Percentiles rank a stretch among this genome's conserved stretches.
Evolutionary conservation across 257 asterid genomes (phyloP).

Genomic region (Plantago elongata): DNA sequence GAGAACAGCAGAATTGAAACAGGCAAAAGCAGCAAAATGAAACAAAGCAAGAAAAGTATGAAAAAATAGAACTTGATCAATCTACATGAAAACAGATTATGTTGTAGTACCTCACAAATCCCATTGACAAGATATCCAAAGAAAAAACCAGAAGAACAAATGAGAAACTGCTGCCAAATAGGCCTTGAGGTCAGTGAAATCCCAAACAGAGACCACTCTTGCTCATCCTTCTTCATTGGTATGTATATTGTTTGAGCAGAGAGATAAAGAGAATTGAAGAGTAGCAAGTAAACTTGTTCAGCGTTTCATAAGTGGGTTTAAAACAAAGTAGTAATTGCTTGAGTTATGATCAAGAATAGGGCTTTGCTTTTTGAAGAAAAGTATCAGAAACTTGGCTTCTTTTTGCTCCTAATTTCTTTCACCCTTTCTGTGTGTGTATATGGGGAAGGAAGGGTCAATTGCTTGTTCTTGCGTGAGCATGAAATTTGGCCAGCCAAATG

Average conservation of each 20-base stretch:
- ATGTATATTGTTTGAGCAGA: background rate
- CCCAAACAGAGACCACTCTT: conserved; percentile 70
- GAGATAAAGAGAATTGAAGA: too few species aligned
- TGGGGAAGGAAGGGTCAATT: too few species aligned
- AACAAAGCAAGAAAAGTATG: background rate
- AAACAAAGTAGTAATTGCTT: too few species aligned
- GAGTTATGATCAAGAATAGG: too few species aligned
- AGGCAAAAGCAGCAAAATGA: background rate
- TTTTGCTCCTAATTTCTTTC: too few species aligned
- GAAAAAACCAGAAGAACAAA: conserved; percentile 87
- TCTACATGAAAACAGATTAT: background rate
- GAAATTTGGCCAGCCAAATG: too few species aligned
- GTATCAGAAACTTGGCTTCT: too few species aligned
- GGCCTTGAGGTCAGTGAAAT: conserved; percentile 66
- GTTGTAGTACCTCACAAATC: conserved; percentile 66
- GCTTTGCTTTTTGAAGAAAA: too few species aligned
- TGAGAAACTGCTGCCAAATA: conserved; percentile 79
- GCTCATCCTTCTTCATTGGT: conserved; percentile 77
- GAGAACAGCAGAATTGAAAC: background rate
- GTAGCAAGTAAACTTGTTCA: too few species aligned
- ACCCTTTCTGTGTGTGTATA: too few species aligned
- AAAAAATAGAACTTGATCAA: background rate
- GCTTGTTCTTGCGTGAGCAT: too few species aligned
- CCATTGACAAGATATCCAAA: conserved; percentile 95
- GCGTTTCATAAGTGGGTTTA: too few species aligned